Evolutionary conservation across 805 yeast genomes (phyloP), one percentile per base, ranked within the genome.

Genomic region (Blastobotrys parvus): DNA sequence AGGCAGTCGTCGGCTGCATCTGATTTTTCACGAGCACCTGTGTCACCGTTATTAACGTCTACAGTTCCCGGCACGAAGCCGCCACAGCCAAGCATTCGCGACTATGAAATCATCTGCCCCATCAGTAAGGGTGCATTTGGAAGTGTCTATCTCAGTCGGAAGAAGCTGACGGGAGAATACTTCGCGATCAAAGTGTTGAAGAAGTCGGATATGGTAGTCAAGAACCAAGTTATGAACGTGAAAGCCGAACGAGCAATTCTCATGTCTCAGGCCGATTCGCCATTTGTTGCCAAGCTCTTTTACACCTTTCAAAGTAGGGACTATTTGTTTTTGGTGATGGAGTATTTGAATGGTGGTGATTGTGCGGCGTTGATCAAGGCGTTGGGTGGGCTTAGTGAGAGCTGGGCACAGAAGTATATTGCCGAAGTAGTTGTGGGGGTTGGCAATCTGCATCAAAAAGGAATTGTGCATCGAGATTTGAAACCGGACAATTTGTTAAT

Each of bases 111-210:
- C 23, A 68, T 92, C 44, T 87, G 88, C 59, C 96, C 98, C 0
- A 87, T 92, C 41, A 86, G 95, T 56, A 85, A 87, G 57, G 98
- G 99, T 34, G 98, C 99, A 0, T 92, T 89, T 69, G 98, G 98
- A 0, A 82, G 94, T 30, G 99, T 92, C 2, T 92, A 80, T 61
- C 69, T 92, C 6, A 89, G 95, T 0, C 78, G 80, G 50, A 74
- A 92, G 55, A 81, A 78, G 54, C 62, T 82, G 10, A 90, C 97
- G 0, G 96, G 97, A 3, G 98, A 94, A 49, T 84, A 88, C 61
- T 90, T 85, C 53, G 98, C 99, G 0, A 88, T 92, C 49, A 92
- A 92, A 60, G 92, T 87, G 11, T 66, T 92, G 48, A 85, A 80
- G 54, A 92, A 92, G 62, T 75, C 94, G 2, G 97, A 92, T 62